Evolutionary conservation across 2,329 filamentous ascomycete species (phyloP), one percentile per base, ranked within the genome.

Genomic region (Exophiala spinifera): DNA sequence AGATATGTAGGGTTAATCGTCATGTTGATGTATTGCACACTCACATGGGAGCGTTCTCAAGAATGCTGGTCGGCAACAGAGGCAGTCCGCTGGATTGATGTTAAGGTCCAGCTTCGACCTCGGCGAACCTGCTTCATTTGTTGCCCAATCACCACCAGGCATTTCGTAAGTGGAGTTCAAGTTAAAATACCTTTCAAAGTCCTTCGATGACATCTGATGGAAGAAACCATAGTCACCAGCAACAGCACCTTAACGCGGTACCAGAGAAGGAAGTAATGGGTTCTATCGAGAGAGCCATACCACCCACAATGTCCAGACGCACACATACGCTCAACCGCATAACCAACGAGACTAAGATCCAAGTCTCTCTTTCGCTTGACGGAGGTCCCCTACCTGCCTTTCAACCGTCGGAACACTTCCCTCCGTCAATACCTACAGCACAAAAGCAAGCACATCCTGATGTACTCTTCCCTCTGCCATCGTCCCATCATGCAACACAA

Each of bases 321-420:
- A 89, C 86, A 72, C 85, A 89, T 47, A 83, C 86, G 51, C 77
- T 97, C 65, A 85, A 87, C 61, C 90, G 94, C 70, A 87, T 92
- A 74, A 99, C 94, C 67, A 97, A 97, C 77, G 94, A 99, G 78
- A 99, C 94, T 70, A 96, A 95, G 71, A 95, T 99, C 72, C 86
- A 94, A 70, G 80, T 97, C 61, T 89, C 89, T 36, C 80, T 99
- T 65, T 96, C 94, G 75, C 82, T 99, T 58, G 94, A 99, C 74
- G 94, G 94, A 69, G 94, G 92, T 66, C 61, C 70, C 20, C 44
- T 64, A 7, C 45, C 55, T n/a, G 47, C 61, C 11, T 64, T 56
- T 40, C 59, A 65, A 50, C 31, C 34, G 37, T 61, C 60, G 10
- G 39, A 55, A 15, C 56, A 64, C 53, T 61, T 61, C 51, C 23